Evolutionary conservation across 2,329 filamentous ascomycete genomes (phyloP).

Genomic region (Graphium sp.): DNA sequence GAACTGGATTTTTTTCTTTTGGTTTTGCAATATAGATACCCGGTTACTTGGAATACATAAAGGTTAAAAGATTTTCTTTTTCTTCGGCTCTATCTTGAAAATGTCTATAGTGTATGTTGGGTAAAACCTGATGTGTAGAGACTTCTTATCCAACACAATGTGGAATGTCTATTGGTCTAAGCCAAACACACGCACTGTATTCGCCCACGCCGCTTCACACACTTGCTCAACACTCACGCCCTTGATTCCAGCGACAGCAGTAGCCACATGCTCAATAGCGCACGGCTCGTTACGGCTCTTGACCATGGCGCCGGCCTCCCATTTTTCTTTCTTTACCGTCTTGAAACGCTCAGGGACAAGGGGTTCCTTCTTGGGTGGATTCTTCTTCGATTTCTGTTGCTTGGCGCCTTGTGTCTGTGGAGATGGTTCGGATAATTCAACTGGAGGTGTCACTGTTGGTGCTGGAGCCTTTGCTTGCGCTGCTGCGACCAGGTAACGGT

Average conservation of each 20-base stretch:
- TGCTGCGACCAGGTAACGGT: slow-evolving; percentile 39
- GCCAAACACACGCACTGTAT: slow-evolving; percentile 66
- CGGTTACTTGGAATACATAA: no score
- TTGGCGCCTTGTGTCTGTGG: slow-evolving; percentile 7
- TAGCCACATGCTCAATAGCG: slow-evolving; percentile 72
- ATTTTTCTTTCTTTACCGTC: slow-evolving; percentile 91
- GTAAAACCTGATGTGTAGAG: no score
- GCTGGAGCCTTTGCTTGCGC: slow-evolving; percentile 7
- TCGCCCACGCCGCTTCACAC: slow-evolving; percentile 70
- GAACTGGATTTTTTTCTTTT: no score
- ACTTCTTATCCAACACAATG: background rate
- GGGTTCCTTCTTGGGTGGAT: slow-evolving; percentile 41
- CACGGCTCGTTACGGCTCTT: slow-evolving; percentile 93
- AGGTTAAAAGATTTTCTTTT: no score
- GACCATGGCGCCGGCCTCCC: slow-evolving; percentile 72
- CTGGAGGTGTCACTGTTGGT: slow-evolving; percentile 1
- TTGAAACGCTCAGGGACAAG: slow-evolving; percentile 60
- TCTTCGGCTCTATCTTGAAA: background rate
- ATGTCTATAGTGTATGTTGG: no score
- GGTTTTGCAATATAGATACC: no score
- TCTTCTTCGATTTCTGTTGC: slow-evolving; percentile 18
- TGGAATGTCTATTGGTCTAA: slow-evolving; percentile 29
- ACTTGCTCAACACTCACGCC: slow-evolving; percentile 65
- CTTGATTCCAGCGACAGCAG: slow-evolving; percentile 76
- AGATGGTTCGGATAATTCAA: slow-evolving; percentile 2